Evolutionary conservation across 2,329 filamentous ascomycete genomes (phyloP), one percentile per base, ranked within the genome.

Genomic region (Cordyceps pruinosa): DNA sequence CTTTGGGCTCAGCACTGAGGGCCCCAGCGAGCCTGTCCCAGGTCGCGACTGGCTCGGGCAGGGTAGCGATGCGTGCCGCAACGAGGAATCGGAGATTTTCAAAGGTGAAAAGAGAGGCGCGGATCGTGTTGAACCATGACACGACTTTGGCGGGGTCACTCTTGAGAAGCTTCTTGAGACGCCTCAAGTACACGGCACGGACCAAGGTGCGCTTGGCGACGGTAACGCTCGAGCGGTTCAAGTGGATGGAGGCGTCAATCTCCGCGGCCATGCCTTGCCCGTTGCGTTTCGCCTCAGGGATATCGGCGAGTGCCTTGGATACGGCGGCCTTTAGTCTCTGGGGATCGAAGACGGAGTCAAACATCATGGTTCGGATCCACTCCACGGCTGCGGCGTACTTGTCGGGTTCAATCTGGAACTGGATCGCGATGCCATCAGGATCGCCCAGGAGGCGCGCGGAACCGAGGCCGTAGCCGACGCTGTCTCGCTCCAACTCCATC

Each of bases 251-350:
- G 60, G 86, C 82, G 64, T 94, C 84, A 58, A 87, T 78, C 61
- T 85, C 83, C 56, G 73, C 75, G 4, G 82, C 75, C 84, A 87
- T 87, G 42, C 76, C 75, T 57, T 86, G 83, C 1, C 94, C 94
- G 64, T 88, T 89, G 42, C 94, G 89, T 77, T 97, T 99, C 53
- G 86, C 80, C 67, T 97, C 91, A 0, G 94, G 94, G 19, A 99
- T 87, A 65, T 97, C 93, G 3, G 92, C 91, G 19, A 97, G 79
- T 46, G 95, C 84, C 71, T 96, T 95, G 58, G 86, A 85, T 17
- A 95, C 75, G 23, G 79, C 76, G 61, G 89, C 82, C 63, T 80
- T 81, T 51, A 87, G 75, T 25, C 84, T 77, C 49, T 76, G 74
- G 3, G 86, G 80, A 65, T 97, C 93, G 66, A 97, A 96, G 52